These are phyloP conservation scores for Curvularia sp. DNA, from an alignment of 2,329 filamentous ascomycete genomes.

Conservation along the genomic window DNA sequence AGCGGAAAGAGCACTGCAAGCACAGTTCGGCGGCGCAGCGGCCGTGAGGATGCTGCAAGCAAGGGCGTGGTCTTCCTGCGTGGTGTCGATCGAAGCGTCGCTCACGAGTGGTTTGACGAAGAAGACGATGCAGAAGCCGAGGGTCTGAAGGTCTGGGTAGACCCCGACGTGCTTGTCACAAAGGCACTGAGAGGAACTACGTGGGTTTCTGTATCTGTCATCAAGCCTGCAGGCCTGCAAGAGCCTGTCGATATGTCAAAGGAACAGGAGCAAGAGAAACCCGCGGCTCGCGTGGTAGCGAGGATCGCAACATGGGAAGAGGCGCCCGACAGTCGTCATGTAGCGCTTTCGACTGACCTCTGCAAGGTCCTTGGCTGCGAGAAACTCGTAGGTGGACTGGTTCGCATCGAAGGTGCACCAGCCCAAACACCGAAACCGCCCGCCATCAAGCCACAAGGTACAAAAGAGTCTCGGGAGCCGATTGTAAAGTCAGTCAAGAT, in stretches of 20 bases:
- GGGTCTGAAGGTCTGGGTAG: conserved; percentile 81
- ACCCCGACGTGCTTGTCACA: conserved; percentile 75
- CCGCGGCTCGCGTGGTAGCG: conserved; percentile 75
- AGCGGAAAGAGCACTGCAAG: conserved; percentile 79
- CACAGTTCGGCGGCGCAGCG: conserved; percentile 67
- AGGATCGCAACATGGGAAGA: conserved; percentile 81
- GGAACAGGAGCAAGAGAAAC: conserved; percentile 66
- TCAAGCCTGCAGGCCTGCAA: conserved; percentile 80
- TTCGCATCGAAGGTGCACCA: conserved; percentile 85
- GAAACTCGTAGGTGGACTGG: conserved; percentile 81
- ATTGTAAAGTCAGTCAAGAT: conserved; percentile 75
- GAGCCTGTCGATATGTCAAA: conserved; percentile 75
- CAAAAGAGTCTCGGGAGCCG: conserved; percentile 53
- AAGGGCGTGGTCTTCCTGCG: conserved; percentile 76
- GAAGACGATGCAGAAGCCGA: conserved; percentile 57
- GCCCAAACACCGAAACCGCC: conserved; percentile 71
- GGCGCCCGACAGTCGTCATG: conserved; percentile 80
- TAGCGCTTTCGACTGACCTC: conserved; percentile 78
- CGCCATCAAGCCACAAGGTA: conserved; percentile 46
- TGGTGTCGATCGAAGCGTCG: conserved; percentile 74
- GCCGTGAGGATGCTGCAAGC: conserved; percentile 69
- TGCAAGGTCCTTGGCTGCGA: conserved; percentile 75
- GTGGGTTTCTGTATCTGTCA: conserved; percentile 83
- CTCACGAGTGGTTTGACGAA: conserved; percentile 80
- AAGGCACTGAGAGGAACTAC: conserved; percentile 77